Evolutionary conservation across 2,329 filamentous ascomycete species (phyloP), one percentile per base, ranked within the genome.

Genomic region (Trichoderma koningii): DNA sequence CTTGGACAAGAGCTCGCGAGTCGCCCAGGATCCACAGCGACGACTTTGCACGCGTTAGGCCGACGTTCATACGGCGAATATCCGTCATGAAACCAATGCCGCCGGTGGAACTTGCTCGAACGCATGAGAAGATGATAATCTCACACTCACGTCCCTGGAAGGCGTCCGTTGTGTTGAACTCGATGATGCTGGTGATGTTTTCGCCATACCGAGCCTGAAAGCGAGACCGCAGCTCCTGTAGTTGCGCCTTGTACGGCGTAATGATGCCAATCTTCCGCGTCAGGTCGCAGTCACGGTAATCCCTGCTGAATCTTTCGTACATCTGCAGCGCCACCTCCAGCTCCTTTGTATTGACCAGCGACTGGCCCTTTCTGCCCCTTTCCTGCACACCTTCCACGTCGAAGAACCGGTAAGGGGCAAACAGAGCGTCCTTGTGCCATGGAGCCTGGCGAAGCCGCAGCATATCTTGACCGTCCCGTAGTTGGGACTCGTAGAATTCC

Each of bases 61-160:
- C 95, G 73, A 99, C 95, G 77, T 99, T 99, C 96, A 99, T 98
- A 83, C 95, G 94, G 66, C 95, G 88, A 73, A 99, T 97, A 76
- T 99, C 95, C 63, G 92, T 91, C 85, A 99, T 89, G 86, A 99
- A 99, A 83, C 95, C 95, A 73, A 99, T 97, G 72, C 94, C 93
- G n/a, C 91, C 90, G 7, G 89, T 91, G n/a, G 91, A 87, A 34
- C 90, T 94, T 23, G 95, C 94, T 79, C 95, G 89, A 67, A 99
- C 95, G 76, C 96, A 99, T 47, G 95, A 98, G 80, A 99, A 99
- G 69, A 99, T 98, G 76, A 99, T 98, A 68, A 99, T 89, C 74
- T 99, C 95, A 73, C 93, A 95, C 77, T 99, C 95, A 70, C 96
- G 88, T 68, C 95, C 95, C 76, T 99, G 93, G 76, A 97, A 99